Conservation (phyloP, 2,329 filamentous ascomycete genomes). For the Rutstroemia sp. region DNA sequence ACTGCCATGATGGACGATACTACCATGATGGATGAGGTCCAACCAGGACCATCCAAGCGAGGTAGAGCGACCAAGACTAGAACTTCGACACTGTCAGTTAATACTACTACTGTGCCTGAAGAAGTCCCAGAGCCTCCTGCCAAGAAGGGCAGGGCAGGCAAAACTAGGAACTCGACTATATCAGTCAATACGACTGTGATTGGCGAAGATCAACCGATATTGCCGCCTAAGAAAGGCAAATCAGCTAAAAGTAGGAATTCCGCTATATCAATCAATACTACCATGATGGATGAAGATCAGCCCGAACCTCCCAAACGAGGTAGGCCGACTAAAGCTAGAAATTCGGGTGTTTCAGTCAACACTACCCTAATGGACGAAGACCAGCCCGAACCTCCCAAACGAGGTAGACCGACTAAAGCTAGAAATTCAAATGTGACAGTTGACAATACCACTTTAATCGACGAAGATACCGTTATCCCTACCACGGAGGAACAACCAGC, state of each 20-base stretch:
- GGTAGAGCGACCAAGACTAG: slow-evolving; percentile 59
- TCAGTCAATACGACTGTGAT: not conserved
- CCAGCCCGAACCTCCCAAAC: not conserved
- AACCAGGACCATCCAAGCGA: slow-evolving; percentile 37
- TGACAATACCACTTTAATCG: not conserved
- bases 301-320: not conserved
- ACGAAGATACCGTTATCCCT: not conserved
- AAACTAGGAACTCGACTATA: not conserved
- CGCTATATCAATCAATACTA: not conserved
- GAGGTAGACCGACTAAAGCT: not conserved
- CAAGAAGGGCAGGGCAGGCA: no score
- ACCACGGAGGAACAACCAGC: not conserved
- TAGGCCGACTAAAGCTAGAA: not conserved
- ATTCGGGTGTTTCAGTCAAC: not conserved
- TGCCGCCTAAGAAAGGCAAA: not conserved
- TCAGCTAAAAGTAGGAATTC: not conserved
- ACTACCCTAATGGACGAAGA: not conserved
- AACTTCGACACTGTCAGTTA: slow-evolving; percentile 47
- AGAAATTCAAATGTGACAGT: no score
- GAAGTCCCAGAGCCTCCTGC: no score
- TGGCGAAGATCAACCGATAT: not conserved
- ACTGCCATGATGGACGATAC: no score
- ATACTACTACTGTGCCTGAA: not conserved
- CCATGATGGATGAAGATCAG: not conserved
- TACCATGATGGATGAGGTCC: no score